These are phyloP conservation scores for Boletellus deceptivus DNA, from an alignment of 1,284 basidiomycete genomes.

Conservation along the genomic window DNA sequence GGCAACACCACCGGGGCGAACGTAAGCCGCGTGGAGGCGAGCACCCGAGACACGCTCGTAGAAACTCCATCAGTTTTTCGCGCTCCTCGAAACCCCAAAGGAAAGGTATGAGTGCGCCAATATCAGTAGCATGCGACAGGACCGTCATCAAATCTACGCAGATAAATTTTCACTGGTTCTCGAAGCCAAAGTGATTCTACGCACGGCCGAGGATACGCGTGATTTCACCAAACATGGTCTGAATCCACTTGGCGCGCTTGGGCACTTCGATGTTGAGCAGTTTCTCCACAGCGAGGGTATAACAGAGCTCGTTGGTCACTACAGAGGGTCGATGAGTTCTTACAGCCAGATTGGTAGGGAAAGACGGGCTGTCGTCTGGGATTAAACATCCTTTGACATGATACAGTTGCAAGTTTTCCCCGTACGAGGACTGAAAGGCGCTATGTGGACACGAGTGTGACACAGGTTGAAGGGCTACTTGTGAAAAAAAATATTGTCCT, in stretches of 20 bases:
- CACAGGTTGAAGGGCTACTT: too few relatives aligned
- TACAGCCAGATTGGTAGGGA: background rate
- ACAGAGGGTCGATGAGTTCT: slow-evolving; percentile 1
- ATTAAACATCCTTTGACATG: too few relatives aligned
- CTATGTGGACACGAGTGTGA: too few relatives aligned
- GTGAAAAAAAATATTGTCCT: too few relatives aligned
- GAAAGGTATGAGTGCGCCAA: slow-evolving; percentile 98
- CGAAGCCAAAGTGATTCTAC: slow-evolving; percentile 27
- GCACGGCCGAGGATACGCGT: slow-evolving; percentile 92
- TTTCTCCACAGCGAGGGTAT: slow-evolving; percentile 97
- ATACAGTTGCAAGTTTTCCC: too few relatives aligned
- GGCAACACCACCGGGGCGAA: slow-evolving; percentile 96
- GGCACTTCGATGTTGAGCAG: slow-evolving; percentile 98
- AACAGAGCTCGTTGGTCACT: slow-evolving; percentile 98
- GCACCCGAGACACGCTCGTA: slow-evolving; percentile 99
- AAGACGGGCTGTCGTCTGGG: too few relatives aligned
- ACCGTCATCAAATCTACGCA: slow-evolving; percentile 90
- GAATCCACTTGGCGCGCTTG: slow-evolving; percentile 99
- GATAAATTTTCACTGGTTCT: background rate
- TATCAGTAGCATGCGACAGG: slow-evolving; percentile 94
- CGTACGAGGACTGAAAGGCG: too few relatives aligned
- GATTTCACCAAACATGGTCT: slow-evolving; percentile 96
- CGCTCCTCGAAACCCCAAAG: slow-evolving; percentile 99
- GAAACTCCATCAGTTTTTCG: slow-evolving; percentile 99
- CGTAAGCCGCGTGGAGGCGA: slow-evolving; percentile 96